phyloP scores from a whole-genome alignment of 129 eudicot species.

The Heracleum sosnowskyi region DNA sequence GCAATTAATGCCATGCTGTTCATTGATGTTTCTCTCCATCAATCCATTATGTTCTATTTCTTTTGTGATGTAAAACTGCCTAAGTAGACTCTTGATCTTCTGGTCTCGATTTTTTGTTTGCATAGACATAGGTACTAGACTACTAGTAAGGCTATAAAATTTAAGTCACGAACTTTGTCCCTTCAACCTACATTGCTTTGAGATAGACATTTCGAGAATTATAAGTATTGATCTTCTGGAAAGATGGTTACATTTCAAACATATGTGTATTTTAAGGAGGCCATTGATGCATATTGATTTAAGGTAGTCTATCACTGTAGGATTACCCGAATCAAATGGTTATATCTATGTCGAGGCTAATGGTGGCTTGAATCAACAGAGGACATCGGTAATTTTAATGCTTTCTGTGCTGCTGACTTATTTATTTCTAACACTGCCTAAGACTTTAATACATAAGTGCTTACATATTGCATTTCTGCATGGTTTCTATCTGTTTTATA shows the following conservation, averaged over 20 bases:
- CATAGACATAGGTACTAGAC: background rate
- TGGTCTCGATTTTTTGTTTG: background rate
- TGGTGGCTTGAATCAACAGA: conserved; percentile 97
- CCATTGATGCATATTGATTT: conserved; percentile 1
- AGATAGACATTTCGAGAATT: background rate
- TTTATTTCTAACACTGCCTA: background rate
- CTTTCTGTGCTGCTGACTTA: conserved; percentile 9
- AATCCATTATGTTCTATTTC: background rate
- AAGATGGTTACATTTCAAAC: background rate
- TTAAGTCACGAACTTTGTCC: too few species aligned
- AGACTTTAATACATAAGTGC: background rate
- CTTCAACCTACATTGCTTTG: background rate
- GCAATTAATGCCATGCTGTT: background rate
- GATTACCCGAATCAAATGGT: conserved; percentile 86
- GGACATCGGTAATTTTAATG: conserved; percentile 55
- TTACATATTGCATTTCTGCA: conserved; percentile 14
- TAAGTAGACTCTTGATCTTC: background rate
- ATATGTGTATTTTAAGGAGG: background rate
- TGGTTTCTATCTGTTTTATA: conserved; percentile 9
- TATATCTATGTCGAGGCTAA: conserved; percentile 85
- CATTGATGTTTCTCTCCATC: background rate
- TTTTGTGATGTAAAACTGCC: background rate
- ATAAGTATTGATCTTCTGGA: background rate
- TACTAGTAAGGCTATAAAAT: background rate
- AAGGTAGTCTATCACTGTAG: conserved; percentile 28